These are phyloP conservation scores for Schizonepeta tenuifolia DNA, from an alignment of 257 asterid species.

Conservation along the genomic window DNA sequence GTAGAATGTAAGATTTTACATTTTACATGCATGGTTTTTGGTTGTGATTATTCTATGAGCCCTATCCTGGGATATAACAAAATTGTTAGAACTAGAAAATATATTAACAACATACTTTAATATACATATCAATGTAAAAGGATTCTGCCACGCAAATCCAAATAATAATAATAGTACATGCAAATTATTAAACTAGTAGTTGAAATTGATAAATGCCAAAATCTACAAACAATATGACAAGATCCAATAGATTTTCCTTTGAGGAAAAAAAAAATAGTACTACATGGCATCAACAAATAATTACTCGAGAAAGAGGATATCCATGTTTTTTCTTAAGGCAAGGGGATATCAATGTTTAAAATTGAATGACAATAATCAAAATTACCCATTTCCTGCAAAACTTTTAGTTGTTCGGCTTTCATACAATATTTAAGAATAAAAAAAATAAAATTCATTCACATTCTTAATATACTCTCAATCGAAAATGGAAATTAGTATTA, in stretches of 20 bases:
- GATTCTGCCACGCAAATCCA: not conserved
- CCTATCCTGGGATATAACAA: no score
- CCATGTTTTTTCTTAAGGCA: not conserved
- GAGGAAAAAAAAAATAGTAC: not conserved
- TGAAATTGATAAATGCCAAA: not conserved
- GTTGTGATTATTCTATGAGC: no score
- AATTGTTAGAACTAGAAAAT: not conserved
- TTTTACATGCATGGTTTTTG: no score
- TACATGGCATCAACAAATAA: not conserved
- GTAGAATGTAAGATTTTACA: no score
- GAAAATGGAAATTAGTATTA: no score
- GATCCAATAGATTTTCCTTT: not conserved
- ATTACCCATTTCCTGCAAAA: no score
- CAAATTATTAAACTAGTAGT: not conserved
- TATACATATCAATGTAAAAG: not conserved
- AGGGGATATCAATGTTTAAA: not conserved
- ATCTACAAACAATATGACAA: constrained; percentile 1
- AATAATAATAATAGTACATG: not conserved
- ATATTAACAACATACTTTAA: not conserved
- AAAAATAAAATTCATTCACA: no score
- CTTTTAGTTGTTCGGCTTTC: no score
- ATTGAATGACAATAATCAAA: no score
- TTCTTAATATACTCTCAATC: no score
- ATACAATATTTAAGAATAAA: no score
- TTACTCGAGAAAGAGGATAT: not conserved